Base-by-base conservation (phyloP, 2,329 filamentous ascomycete genomes). In the Alternaria incomplexa region DNA sequence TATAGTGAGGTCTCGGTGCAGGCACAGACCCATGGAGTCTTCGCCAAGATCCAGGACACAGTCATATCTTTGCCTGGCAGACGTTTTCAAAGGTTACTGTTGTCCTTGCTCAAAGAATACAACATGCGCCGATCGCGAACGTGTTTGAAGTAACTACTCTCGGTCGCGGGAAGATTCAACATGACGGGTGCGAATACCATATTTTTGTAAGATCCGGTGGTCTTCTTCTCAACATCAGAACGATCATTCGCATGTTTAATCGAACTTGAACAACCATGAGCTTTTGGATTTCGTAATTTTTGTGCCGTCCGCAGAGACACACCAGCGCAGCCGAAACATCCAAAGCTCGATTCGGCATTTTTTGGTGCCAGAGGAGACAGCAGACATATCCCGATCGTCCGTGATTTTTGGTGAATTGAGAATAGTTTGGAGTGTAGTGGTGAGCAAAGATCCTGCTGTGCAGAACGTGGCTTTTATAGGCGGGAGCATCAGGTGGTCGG, bases 161-260 rank as follows among this genome's bases (percentile, higher is more conserved):
- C 32, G 1, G 13, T 8, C 1, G 6, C 32, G 32, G 0, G 32
- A 9, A 0, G 0, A 36, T 36, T 36, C 0, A 0, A 36, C 32
- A 36, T 36, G 32, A n/a, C 1, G 0, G 32, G 7, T 36, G 32
- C 13, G 1, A 5, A 9, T 4, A 9, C 13, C 7, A 36, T 3
- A 1, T 9, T 36, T 5, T 36, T 2, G 15, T 36, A 4, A 36
- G 13, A n/a, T 5, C 7, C 3, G 32, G 15, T 0, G 15, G 32
- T 36, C 13, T 36, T 36, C 32, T 36, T 36, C 15, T 7, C 15
- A 5, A 36, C 32, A 36, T 36, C 30, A 2, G 13, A 7, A 32
- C 30, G 15, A 15, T 4, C 6, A 13, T 32, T 0, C 6, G 15
- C 1, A 15, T 0, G 7, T 36, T 36, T 15, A 1, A 15, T 36